Conservation (phyloP, 768 basidiomycete genomes). For the Boletellus emodensis region DNA sequence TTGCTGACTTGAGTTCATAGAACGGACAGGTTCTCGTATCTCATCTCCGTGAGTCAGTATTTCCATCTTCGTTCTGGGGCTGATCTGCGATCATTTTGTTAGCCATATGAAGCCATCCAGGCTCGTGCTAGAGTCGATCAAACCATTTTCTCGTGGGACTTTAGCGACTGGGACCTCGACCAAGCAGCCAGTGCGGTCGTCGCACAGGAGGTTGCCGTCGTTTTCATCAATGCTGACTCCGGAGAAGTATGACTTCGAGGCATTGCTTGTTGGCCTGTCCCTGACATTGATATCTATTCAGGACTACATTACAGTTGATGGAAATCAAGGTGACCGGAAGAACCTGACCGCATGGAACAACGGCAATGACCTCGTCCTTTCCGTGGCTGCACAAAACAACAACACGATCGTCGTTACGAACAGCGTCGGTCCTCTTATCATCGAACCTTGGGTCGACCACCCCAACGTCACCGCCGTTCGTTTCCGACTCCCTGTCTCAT, state of each 20-base stretch:
- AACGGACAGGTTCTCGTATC: conserved; percentile 73
- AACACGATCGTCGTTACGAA: conserved; percentile 82
- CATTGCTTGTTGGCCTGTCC: not conserved
- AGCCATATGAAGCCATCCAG: conserved; percentile 83
- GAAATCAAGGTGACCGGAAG: conserved; percentile 39
- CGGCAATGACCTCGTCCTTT: conserved; percentile 39
- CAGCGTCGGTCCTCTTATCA: conserved; percentile 66
- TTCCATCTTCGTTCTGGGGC: not conserved
- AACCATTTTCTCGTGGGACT: conserved; percentile 61
- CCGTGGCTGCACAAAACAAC: conserved; percentile 61
- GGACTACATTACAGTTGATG: conserved; percentile 55
- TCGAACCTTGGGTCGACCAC: conserved; percentile 71
- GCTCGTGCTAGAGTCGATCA: conserved; percentile 61
- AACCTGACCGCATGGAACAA: conserved; percentile 40
- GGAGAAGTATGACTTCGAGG: conserved; percentile 51
- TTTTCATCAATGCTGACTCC: conserved; percentile 80
- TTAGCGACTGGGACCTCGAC: conserved; percentile 64
- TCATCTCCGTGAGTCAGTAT: conserved; percentile 55
- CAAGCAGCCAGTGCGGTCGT: conserved; percentile 46
- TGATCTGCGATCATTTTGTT: not conserved
- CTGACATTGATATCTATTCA: conserved; percentile 21
- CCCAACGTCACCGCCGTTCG: conserved; percentile 69
- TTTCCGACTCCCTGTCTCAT: conserved; percentile 14
- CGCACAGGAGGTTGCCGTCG: conserved; percentile 61
- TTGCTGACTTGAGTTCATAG: conserved; percentile 24